These are phyloP conservation scores for Streptanthus diversifolius DNA, from an alignment of 345 rosid species.

Conservation along the genomic window DNA sequence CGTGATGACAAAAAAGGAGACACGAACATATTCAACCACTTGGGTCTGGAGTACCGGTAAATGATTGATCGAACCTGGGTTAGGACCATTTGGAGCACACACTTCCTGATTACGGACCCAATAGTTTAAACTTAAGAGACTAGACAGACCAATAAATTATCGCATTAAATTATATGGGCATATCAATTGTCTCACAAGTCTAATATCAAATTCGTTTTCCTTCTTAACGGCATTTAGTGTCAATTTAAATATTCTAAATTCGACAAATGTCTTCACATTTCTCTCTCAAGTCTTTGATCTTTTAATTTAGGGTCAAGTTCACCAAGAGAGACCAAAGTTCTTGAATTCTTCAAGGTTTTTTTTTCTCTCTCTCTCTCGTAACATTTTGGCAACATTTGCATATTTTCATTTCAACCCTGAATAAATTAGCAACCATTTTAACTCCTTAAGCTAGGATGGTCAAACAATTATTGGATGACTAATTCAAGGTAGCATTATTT, in stretches of 20 bases:
- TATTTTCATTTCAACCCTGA: neutral
- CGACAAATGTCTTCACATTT: slow-evolving; percentile 6
- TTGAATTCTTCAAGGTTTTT: neutral
- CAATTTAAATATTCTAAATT: neutral
- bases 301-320: slow-evolving; percentile 11
- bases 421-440: neutral
- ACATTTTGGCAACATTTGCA: neutral
- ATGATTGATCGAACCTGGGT: neutral
- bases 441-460: slow-evolving; percentile 1
- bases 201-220: neutral
- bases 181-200: neutral
- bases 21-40: no score
- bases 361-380: neutral
- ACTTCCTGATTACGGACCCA: neutral
- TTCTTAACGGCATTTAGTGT: neutral
- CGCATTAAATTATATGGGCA: neutral
- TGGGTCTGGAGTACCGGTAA: no score
- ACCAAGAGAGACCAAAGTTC: slow-evolving; percentile 20
- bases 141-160: neutral
- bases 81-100: neutral
- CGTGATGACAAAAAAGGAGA: no score
- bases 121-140: neutral
- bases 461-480: neutral
- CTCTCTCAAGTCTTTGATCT: neutral
- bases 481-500: neutral